Conservation (phyloP, 169 alveolate genomes). For the Blepharisma undulans region DNA sequence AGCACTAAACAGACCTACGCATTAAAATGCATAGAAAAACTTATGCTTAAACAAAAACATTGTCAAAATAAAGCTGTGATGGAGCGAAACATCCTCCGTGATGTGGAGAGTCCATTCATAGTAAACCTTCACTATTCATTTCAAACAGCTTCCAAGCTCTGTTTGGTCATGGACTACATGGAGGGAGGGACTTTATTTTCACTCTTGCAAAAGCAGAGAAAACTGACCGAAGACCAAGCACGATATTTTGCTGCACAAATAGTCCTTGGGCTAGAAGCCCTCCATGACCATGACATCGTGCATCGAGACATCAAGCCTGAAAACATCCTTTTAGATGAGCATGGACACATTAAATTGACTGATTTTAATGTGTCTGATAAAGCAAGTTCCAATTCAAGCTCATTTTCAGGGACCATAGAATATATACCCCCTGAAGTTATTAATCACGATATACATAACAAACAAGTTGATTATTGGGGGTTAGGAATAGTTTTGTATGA, state of each 20-base stretch:
- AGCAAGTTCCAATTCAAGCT: background rate
- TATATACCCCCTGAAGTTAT: background rate
- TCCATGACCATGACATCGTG: constrained; percentile 37
- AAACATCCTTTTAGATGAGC: constrained; percentile 44
- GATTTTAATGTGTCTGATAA: constrained; percentile 48
- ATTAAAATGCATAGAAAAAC: background rate
- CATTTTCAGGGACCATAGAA: constrained; percentile 5
- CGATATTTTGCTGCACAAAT: constrained; percentile 39
- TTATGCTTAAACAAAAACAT: background rate
- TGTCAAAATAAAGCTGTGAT: background rate
- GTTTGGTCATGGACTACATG: constrained; percentile 60
- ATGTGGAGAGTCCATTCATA: constrained; percentile 59
- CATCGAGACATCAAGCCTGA: constrained; percentile 55
- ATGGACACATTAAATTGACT: constrained; percentile 44
- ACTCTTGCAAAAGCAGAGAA: background rate
- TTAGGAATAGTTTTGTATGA: background rate
- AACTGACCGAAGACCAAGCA: background rate
- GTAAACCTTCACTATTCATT: constrained; percentile 57
- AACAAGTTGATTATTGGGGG: constrained; percentile 14
- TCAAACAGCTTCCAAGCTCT: constrained; percentile 48
- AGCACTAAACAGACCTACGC: background rate
- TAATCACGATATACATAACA: background rate
- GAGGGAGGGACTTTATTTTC: constrained; percentile 53
- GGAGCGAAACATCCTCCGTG: constrained; percentile 56
- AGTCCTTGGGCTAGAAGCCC: constrained; percentile 35